Conservation (phyloP, 352 stramenopile species). For the Globisporangium radiosum region DNA sequence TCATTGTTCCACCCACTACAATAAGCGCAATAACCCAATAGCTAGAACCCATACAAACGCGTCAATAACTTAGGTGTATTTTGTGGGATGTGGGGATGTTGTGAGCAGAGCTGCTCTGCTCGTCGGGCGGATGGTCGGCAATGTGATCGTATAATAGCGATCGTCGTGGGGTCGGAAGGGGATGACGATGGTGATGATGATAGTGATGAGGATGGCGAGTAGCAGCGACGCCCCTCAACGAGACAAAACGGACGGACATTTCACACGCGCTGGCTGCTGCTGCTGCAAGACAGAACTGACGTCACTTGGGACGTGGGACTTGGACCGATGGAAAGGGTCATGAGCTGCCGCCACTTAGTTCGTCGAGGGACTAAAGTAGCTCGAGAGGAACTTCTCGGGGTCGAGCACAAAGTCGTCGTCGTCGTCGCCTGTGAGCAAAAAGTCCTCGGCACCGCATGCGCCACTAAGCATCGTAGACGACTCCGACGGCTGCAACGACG, state of each 20-base stretch:
- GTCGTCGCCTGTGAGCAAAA: constrained; percentile 31
- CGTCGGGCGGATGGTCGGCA: too few species aligned
- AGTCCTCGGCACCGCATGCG: constrained; percentile 19
- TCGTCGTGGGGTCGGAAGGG: too few species aligned
- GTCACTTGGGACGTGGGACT: not conserved
- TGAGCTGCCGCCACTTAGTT: not conserved
- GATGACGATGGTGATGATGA: too few species aligned
- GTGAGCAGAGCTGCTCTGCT: too few species aligned
- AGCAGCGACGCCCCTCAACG: too few species aligned
- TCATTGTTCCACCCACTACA: too few species aligned
- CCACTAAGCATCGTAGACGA: constrained; percentile 16
- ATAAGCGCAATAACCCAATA: too few species aligned
- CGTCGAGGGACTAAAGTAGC: constrained; percentile 56
- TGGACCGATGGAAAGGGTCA: not conserved
- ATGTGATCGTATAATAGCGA: too few species aligned
- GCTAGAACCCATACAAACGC: too few species aligned
- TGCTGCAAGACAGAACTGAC: not conserved
- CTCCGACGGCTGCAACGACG: constrained; percentile 15
- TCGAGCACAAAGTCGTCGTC: constrained; percentile 84
- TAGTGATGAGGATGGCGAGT: too few species aligned
- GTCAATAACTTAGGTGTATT: too few species aligned
- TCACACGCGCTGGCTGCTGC: not conserved
- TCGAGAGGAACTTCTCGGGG: constrained; percentile 82
- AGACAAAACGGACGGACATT: not conserved
- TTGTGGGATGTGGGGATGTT: too few species aligned